phyloP scores from a whole-genome alignment of 2,329 filamentous ascomycete genomes.

The Aureobasidium leucospermi region DNA sequence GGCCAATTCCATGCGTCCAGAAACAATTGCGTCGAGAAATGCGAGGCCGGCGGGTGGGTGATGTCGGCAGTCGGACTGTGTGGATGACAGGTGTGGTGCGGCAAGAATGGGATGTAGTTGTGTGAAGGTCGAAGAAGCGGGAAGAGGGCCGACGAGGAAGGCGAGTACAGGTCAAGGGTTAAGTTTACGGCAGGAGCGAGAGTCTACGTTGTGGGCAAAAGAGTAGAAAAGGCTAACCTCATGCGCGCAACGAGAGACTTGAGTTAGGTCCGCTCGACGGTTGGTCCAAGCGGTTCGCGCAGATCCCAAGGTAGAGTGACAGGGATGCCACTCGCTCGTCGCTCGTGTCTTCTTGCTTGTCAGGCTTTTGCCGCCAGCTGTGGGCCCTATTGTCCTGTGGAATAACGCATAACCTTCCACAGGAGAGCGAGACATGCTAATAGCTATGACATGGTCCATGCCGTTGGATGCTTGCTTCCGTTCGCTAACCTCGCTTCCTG shows the following conservation, averaged over 20 bases:
- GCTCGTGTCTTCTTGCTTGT: slow-evolving; percentile 12
- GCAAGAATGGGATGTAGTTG: neutral
- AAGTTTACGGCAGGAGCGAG: neutral
- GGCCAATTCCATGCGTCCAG: slow-evolving; percentile 4
- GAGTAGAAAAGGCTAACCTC: neutral
- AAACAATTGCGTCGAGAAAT: neutral
- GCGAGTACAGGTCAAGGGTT: neutral
- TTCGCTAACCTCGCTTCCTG: neutral
- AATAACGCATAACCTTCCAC: slow-evolving; percentile 3
- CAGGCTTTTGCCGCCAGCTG: slow-evolving; percentile 1
- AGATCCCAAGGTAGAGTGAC: slow-evolving; percentile 10
- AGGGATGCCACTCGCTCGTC: slow-evolving; percentile 7
- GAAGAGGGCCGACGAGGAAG: neutral
- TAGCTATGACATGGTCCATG: neutral
- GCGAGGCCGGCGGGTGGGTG: neutral
- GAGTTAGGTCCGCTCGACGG: slow-evolving; percentile 3
- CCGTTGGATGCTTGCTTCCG: slow-evolving; percentile 8
- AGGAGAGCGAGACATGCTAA: neutral
- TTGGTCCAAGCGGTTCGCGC: neutral
- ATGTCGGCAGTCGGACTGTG: neutral
- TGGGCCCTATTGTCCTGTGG: neutral
- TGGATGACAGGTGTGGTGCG: neutral
- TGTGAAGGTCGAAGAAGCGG: neutral
- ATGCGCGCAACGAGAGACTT: slow-evolving; percentile 8
- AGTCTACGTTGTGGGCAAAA: slow-evolving; percentile 3